Evolutionary conservation across 768 basidiomycete species (phyloP), one percentile per base, ranked within the genome.

Genomic region (Lentinula sp.): DNA sequence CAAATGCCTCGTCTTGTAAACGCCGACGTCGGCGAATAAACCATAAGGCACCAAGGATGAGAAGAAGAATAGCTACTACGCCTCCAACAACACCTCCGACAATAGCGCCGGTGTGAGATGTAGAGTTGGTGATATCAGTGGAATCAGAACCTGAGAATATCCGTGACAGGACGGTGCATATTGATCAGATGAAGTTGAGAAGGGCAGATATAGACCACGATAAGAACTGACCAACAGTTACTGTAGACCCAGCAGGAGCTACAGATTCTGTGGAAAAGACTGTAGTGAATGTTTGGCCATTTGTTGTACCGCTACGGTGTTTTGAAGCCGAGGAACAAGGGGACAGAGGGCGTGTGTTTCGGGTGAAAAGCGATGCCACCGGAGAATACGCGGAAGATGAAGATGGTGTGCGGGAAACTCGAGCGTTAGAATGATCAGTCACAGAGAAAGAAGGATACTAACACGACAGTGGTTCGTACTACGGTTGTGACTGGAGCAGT

Each of bases 41-140:
- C 45, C 43, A 48, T 3, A 48, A 37, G 8, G 37, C 36, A 20
- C 33, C 45, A 20, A 59, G 48, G 28, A 59, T 36, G 9, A 59
- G 33, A 18, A 50, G 33, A n/a, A 59, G 45, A 28, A 59, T 35
- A 8, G 13, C 57, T 10, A 59, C 57, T 18, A 45, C 37, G 13
- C 57, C 57, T 48, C 57, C 57, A 1, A 59, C 57, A 13, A 59
- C 57, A n/a, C 57, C 57, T 18, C 57, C 57, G 8, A 59, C 57
- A 10, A 59, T 59, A 8, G 57, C 57, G 8, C 57, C 57, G 3
- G 57, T 59, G 57, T 48, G 45, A 8, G 57, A 46, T 16, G 43
- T 20, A 36, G 57, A 49, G 9, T 18, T 3, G 7, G 57, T 49
- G 7, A 46, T 48, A 37, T 32, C 20, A 16, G 57, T 10, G 2